A percentile compares a stretch with the other conserved stretches of the same genome.
phyloP scores from a whole-genome alignment of 140 eudicot genomes.

The Senecio squalidus region DNA sequence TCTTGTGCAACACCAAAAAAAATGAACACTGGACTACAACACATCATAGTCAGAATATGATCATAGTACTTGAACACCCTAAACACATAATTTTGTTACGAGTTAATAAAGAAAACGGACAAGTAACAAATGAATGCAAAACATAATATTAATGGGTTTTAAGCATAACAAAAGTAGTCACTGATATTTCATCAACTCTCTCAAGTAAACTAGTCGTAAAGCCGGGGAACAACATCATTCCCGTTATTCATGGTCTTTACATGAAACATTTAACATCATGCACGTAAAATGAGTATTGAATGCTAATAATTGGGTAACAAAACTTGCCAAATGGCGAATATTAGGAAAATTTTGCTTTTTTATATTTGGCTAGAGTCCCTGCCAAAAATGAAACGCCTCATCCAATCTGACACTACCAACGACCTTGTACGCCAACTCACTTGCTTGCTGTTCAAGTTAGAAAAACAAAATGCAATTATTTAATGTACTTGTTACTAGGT shows the following conservation, averaged over 20 bases:
- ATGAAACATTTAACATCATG: neutral
- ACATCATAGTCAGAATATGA: neutral
- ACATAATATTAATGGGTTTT: neutral
- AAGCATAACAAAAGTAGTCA: slow-evolving; percentile 1
- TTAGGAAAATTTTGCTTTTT: neutral
- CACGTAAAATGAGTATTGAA: neutral
- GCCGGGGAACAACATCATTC: neutral
- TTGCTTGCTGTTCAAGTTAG: slow-evolving; percentile 56
- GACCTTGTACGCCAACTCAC: slow-evolving; percentile 98
- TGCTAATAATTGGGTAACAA: neutral
- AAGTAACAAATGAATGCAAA: neutral
- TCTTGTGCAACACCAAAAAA: too few relatives aligned
- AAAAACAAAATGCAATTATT: too few relatives aligned
- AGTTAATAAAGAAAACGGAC: neutral
- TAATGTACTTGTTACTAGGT: too few relatives aligned
- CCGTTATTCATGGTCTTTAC: neutral
- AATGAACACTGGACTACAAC: too few relatives aligned
- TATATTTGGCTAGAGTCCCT: slow-evolving; percentile 91
- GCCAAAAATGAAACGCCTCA: slow-evolving; percentile 82
- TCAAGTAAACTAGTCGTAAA: slow-evolving; percentile 7
- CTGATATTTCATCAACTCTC: neutral
- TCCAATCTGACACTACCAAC: slow-evolving; percentile 87
- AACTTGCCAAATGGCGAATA: slow-evolving; percentile 1
- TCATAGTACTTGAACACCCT: neutral
- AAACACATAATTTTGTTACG: slow-evolving; percentile 1